These are phyloP conservation scores for Chloris gayana DNA, from an alignment of 176 grass and related monocot genomes.

Conservation along the genomic window DNA sequence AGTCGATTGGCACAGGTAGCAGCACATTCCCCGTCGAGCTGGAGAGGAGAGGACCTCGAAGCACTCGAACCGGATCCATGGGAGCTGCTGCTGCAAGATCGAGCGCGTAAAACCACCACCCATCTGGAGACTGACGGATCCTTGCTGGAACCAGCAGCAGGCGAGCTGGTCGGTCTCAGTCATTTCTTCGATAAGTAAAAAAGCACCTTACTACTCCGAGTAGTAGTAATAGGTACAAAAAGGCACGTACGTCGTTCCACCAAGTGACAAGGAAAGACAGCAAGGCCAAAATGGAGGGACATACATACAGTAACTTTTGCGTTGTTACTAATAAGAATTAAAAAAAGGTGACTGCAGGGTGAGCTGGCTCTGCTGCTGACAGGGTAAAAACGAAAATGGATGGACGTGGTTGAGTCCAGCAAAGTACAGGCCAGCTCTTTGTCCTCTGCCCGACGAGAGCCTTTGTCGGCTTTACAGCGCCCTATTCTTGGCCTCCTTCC, in stretches of 20 bases:
- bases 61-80: neutral
- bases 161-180: neutral
- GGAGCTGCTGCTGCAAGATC: too few relatives aligned
- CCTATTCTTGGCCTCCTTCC: neutral
- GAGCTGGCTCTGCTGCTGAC: slow-evolving; percentile 32
- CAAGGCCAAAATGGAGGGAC: too few relatives aligned
- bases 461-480: slow-evolving; percentile 39
- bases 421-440: slow-evolving; percentile 34
- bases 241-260: too few relatives aligned
- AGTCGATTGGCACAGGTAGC: too few relatives aligned
- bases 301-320: too few relatives aligned
- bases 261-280: too few relatives aligned
- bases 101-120: neutral
- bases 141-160: slow-evolving; percentile 29
- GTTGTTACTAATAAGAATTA: too few relatives aligned
- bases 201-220: too few relatives aligned
- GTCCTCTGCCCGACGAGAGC: slow-evolving; percentile 33
- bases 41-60: slow-evolving; percentile 20
- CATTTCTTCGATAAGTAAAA: too few relatives aligned
- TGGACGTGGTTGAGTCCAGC: neutral
- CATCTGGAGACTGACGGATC: neutral
- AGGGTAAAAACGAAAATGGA: slow-evolving; percentile 25
- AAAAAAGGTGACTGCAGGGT: too few relatives aligned
- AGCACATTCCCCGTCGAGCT: neutral
- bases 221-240: too few relatives aligned